These are phyloP conservation scores for Cucurbita pepo DNA, from an alignment of 306 rosid genomes.

Conservation along the genomic window DNA sequence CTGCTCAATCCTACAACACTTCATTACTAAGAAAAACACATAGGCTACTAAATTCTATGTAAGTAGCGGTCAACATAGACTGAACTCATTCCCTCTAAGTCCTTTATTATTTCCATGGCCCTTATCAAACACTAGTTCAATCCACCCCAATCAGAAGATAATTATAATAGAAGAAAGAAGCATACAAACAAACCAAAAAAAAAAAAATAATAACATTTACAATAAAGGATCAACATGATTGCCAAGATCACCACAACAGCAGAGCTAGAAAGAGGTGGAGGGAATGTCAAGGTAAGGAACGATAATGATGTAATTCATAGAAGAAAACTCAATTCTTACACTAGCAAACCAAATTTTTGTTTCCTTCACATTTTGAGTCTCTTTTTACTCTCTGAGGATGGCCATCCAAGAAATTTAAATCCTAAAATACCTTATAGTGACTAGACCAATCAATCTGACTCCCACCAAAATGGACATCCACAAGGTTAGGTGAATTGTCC, in stretches of 20 bases:
- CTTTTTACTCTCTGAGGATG: too few relatives aligned
- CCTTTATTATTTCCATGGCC: too few relatives aligned
- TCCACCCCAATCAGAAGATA: background rate
- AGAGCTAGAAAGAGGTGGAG: background rate
- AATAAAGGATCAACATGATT: background rate
- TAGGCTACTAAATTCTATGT: too few relatives aligned
- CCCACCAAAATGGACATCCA: too few relatives aligned
- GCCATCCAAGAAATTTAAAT: too few relatives aligned
- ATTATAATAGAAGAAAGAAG: background rate
- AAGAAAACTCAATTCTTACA: background rate
- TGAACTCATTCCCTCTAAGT: too few relatives aligned
- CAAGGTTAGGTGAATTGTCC: too few relatives aligned
- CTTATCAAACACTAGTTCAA: background rate
- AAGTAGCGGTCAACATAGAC: too few relatives aligned
- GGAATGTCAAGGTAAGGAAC: background rate
- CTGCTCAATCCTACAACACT: too few relatives aligned
- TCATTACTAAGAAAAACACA: too few relatives aligned
- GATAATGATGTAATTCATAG: background rate
- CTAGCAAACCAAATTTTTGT: background rate
- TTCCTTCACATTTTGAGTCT: background rate
- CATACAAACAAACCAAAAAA: background rate
- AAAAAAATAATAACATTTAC: background rate
- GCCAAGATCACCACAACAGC: background rate
- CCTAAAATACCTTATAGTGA: too few relatives aligned
- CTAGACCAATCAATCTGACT: too few relatives aligned